Conservation (phyloP, 148 eudicot genomes). For the Cornus controversa region DNA sequence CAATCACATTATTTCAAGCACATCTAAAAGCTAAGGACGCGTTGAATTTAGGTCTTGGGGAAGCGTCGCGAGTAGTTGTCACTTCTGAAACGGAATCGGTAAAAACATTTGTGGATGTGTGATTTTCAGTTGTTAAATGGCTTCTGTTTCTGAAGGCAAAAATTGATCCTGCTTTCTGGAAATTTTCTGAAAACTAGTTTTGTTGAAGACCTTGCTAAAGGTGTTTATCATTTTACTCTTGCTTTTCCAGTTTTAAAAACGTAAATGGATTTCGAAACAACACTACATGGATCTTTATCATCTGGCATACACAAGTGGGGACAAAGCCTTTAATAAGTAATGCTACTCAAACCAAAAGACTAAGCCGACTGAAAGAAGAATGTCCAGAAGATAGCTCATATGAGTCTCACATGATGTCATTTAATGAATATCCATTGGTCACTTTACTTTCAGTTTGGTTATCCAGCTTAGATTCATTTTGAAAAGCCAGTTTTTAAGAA, state of each 20-base stretch:
- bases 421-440: too few species aligned
- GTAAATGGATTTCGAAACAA: not conserved
- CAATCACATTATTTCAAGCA: not conserved
- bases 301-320: not conserved
- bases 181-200: not conserved
- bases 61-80: not conserved
- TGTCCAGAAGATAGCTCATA: too few species aligned
- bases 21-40: not conserved
- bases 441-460: too few species aligned
- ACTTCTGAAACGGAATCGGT: not conserved
- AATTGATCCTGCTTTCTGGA: not conserved
- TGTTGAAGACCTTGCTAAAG: not conserved
- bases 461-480: too few species aligned
- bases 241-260: too few species aligned
- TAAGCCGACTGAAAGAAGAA: too few species aligned
- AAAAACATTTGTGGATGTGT: not conserved
- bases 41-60: not conserved
- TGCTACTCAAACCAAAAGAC: too few species aligned
- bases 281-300: not conserved
- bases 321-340: not conserved
- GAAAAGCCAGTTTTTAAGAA: not conserved
- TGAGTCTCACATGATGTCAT: too few species aligned
- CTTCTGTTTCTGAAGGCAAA: not conserved
- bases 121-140: not conserved
- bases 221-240: not conserved